Base-by-base conservation (phyloP, 1,284 basidiomycete genomes). In the Apiotrichum gracile region DNA sequence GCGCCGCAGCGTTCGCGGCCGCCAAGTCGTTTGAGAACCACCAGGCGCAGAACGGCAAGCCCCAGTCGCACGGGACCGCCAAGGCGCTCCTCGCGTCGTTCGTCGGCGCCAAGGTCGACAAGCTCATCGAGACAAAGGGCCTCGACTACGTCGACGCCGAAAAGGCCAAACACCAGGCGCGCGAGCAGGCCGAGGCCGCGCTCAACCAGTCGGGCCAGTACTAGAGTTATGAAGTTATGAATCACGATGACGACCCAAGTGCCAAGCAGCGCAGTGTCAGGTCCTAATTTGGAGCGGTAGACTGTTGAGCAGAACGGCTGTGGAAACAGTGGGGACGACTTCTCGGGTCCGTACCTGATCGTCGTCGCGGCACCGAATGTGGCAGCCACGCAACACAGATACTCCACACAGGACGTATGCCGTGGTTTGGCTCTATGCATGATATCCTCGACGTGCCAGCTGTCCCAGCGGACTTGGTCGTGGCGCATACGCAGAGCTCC, bases 61-160 rank as follows among this genome's bases (percentile, higher is more conserved):
- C 68, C 24, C 34, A 54, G 6, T 64, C 52, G 59, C 51, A 58
- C 47, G 35, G 14, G 25, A 37, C n/a, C n/a, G 46, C 46, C 34
- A 47, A 47, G 46, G 6, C 5, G 4, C 31, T 46, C 33, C 21
- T 46, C 33, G 74, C 74, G 12, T 74, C 71, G 12, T 68, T 75
- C 46, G 73, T 72, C 14, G 68, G 58, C 9, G 73, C 71, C 39
- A 70, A 74, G 60, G 69, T 69, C 35, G 74, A 75, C 66, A 66
- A 66, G 65, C 65, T 75, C 43, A 62, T 72, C 63, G 73, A 73
- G 62, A 74, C 70, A 54, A 68, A 71, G 55, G 73, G 70, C 47
- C 66, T 73, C 47, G 61, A 71, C 63, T 54, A 48, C 6, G 61
- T 61, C 49, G 71, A 73, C 62, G 60, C 61, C 43, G 68, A 72